A percentile compares a stretch with the other conserved stretches of the same genome.
phyloP scores from a whole-genome alignment of 2,329 filamentous ascomycete species.

The Apiospora marii region DNA sequence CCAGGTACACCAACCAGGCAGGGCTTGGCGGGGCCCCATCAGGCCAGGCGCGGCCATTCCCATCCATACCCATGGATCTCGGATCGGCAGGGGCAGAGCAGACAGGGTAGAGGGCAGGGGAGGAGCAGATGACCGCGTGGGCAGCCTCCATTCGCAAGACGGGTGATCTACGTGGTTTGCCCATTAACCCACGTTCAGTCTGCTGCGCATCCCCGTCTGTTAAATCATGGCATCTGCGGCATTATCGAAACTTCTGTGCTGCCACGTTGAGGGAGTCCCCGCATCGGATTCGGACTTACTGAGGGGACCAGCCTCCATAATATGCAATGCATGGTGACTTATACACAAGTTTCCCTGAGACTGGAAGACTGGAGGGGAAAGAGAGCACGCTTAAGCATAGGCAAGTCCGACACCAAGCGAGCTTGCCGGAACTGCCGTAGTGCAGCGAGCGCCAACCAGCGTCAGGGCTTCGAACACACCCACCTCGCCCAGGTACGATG shows the following conservation, averaged over 20 bases:
- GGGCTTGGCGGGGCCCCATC: background rate
- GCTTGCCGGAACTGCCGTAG: background rate
- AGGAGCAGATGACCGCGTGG: background rate
- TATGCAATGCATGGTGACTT: constrained; percentile 21
- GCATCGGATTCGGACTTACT: background rate
- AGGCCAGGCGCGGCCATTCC: background rate
- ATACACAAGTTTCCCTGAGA: background rate
- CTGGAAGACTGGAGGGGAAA: background rate
- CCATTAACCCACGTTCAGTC: background rate
- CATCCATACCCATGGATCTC: background rate
- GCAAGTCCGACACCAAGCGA: background rate
- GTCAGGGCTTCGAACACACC: background rate
- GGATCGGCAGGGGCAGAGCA: constrained; percentile 5
- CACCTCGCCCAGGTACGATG: background rate
- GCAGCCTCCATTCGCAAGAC: constrained; percentile 8
- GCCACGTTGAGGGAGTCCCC: background rate
- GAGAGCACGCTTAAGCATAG: background rate
- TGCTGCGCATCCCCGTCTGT: background rate
- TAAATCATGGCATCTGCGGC: constrained; percentile 12
- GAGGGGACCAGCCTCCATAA: constrained; percentile 16
- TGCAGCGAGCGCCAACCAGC: background rate
- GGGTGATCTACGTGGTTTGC: constrained; percentile 15
- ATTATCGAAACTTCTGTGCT: background rate
- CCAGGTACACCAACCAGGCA: background rate
- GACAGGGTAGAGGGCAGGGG: background rate